Conservation (phyloP, 2,329 filamentous ascomycete species). For the Sodiomyces alkalinus region DNA sequence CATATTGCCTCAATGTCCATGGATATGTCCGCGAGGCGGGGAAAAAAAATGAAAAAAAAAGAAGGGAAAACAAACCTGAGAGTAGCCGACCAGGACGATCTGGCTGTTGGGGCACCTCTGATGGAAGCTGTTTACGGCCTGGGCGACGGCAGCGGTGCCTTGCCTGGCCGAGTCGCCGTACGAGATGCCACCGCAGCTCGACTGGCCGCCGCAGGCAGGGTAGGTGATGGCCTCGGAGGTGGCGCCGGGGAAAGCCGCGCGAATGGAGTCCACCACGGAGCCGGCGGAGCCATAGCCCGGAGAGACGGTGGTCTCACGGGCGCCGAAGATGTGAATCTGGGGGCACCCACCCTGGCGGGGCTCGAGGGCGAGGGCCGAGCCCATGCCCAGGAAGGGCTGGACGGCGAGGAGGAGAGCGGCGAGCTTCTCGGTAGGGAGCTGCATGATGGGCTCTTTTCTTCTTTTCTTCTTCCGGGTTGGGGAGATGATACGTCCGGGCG, state of each 20-base stretch:
- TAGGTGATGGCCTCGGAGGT: conserved; percentile 40
- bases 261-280: conserved; percentile 33
- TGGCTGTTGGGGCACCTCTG: conserved; percentile 38
- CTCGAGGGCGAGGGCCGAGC: neutral
- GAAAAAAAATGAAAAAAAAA: too few species aligned
- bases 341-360: conserved; percentile 19
- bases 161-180: conserved; percentile 44
- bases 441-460: too few species aligned
- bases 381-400: neutral
- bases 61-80: too few species aligned
- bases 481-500: too few species aligned
- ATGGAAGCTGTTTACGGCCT: conserved; percentile 43
- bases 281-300: conserved; percentile 36
- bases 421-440: neutral
- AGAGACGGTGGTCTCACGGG: conserved; percentile 31
- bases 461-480: too few species aligned
- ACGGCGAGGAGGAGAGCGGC: neutral
- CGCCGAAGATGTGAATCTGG: conserved; percentile 27
- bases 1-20: too few species aligned
- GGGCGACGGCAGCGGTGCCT: conserved; percentile 42
- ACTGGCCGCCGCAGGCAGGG: conserved; percentile 47
- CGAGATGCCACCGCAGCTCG: conserved; percentile 38
- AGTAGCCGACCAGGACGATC: conserved; percentile 47
- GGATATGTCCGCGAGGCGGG: too few species aligned
- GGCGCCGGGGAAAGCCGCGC: conserved; percentile 29